Base-by-base conservation (phyloP, 192 early-diverging fungal genomes). In the Coemansia sp. region DNA sequence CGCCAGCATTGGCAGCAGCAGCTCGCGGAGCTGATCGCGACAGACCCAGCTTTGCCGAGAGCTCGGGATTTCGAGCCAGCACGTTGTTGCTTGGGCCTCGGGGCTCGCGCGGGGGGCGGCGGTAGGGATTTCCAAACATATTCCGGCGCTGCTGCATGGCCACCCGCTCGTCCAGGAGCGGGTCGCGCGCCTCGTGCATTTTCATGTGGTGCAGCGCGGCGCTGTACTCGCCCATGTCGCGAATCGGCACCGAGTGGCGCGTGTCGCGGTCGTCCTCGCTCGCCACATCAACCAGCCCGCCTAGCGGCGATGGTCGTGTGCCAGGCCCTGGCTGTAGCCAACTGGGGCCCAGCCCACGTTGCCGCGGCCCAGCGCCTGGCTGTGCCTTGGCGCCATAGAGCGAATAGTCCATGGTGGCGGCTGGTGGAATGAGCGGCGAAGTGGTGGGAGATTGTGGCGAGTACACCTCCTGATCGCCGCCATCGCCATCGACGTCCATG, bases 111-210 rank as follows among this genome's bases (percentile, higher is more conserved):
- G 56, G 71, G 44, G 68, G 72, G 8, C 84, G 83, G 58, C 81
- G 74, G 56, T 88, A 92, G 0, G 88, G 88, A 56, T 90, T 92
- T 24, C 90, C 90, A 77, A 90, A 92, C 82, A 90, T 84, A 10
- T 86, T 86, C 21, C 82, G 82, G 12, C 80, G 73, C 53, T 81
- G 76, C 58, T 75, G 76, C 14, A 80, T 62, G 0, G 68, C 78
- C 2, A 73, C 75, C 12, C 88, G 87, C 58, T 90, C 90, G 42
- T 87, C 85, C 35, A 86, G 62, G 34, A 87, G 67, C 9, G 90
- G 88, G 56, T 88, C 84, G 43, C 89, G 76, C 14, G 87, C 72
- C 26, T 81, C 83, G 10, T 83, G 76, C 29, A 75, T 68, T 22
- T 78, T 81, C 33, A 74, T 57, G 8, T 77, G 69, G n/a, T 72